A percentile compares a stretch with the other conserved stretches of the same genome.
phyloP scores from a whole-genome alignment of 768 basidiomycete genomes.

The Tulasnella sp. region DNA sequence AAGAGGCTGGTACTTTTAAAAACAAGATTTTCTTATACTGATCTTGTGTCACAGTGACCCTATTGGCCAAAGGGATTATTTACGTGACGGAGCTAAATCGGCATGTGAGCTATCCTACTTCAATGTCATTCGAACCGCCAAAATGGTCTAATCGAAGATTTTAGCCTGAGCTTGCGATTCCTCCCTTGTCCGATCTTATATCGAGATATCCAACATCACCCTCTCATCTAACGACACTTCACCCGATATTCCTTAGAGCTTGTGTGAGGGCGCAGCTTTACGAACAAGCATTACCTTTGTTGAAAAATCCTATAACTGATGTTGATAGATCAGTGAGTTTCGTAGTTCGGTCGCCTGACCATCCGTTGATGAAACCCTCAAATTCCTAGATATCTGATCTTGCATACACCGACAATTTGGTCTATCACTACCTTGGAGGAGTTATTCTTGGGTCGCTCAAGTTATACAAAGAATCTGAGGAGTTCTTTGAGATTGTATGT shows the following conservation, averaged over 20 bases:
- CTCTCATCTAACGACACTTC: conserved; percentile 54
- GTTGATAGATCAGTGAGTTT: conserved; percentile 34
- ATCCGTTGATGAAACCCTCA: background rate
- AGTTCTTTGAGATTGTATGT: conserved; percentile 62
- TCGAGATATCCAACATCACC: conserved; percentile 45
- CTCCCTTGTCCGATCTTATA: conserved; percentile 47
- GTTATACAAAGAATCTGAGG: conserved; percentile 54
- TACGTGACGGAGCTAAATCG: conserved; percentile 35
- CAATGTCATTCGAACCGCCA: conserved; percentile 2
- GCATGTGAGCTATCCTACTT: conserved; percentile 34
- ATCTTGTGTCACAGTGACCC: conserved; percentile 35
- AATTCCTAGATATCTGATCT: conserved; percentile 34
- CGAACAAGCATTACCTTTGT: conserved; percentile 44
- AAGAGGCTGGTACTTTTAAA: conserved; percentile 34
- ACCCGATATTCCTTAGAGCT: conserved; percentile 53
- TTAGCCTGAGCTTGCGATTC: conserved; percentile 38
- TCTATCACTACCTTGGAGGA: conserved; percentile 78
- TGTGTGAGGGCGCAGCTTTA: conserved; percentile 46
- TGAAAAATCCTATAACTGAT: conserved; percentile 48
- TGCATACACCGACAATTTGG: conserved; percentile 61
- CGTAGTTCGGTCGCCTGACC: background rate
- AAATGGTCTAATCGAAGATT: background rate
- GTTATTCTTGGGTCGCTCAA: conserved; percentile 52
- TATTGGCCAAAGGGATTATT: conserved; percentile 51
- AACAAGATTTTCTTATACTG: background rate